phyloP scores from a whole-genome alignment of 2,329 filamentous ascomycete genomes.

The Cladosporium sphaerospermum region DNA sequence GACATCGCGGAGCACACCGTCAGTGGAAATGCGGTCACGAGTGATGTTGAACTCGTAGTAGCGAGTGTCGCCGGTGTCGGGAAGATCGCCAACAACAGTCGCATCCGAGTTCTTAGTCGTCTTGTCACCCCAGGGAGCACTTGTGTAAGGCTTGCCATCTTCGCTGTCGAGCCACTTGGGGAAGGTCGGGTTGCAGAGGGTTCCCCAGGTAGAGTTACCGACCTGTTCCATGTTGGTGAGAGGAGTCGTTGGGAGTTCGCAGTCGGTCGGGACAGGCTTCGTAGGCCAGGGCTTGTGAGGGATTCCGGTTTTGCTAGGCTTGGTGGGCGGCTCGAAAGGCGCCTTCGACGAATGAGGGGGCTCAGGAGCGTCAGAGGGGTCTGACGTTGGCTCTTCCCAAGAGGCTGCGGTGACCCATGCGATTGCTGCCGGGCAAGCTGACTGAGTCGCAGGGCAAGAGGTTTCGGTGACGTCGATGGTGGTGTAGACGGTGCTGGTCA shows the following conservation, averaged over 20 bases:
- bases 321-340: constrained; percentile 3
- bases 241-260: constrained; percentile 12
- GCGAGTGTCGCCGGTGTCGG: constrained; percentile 24
- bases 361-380: too few relatives aligned
- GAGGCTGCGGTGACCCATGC: constrained; percentile 1
- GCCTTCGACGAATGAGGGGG: neutral
- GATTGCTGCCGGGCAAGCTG: constrained; percentile 8
- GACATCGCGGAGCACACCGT: constrained; percentile 21
- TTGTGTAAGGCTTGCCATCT: constrained; percentile 12
- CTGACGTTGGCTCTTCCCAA: neutral
- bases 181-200: constrained; percentile 19
- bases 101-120: constrained; percentile 23
- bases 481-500: constrained; percentile 11
- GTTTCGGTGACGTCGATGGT: constrained; percentile 13
- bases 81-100: constrained; percentile 21
- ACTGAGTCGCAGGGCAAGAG: constrained; percentile 6
- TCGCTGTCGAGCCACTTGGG: constrained; percentile 20
- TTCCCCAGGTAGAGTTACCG: constrained; percentile 20
- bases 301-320: neutral
- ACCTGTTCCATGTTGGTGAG: constrained; percentile 22
- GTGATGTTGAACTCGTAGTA: constrained; percentile 24
- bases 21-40: constrained; percentile 19
- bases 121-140: constrained; percentile 23
- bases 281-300: constrained; percentile 1
- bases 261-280: constrained; percentile 3